Base-by-base conservation (phyloP, 2,329 filamentous ascomycete genomes). In the Drechslerella stenobrocha region DNA sequence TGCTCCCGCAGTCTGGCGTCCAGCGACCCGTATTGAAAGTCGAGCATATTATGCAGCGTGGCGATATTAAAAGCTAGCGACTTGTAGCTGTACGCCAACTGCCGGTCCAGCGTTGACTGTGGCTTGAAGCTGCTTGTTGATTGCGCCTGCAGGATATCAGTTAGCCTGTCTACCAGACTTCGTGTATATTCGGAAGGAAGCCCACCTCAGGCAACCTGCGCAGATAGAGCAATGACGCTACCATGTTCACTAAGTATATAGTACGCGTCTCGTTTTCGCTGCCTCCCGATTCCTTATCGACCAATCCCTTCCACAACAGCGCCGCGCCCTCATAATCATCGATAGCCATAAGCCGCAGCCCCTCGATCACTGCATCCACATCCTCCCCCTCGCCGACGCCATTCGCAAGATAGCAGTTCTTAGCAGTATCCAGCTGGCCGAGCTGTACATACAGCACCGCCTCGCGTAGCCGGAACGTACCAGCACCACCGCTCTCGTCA, bases 381-480 rank as follows among this genome's bases (percentile, higher is more conserved):
- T 67, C 63, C 32, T 67, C 63, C 3, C 55, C 63, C 15, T 56
- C 63, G 7, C 40, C 52, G 11, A 55, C 55, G 5, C 55, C 55
- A 9, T 56, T 56, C 8, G 42, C 63, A 11, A 60, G 24, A 60
- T 67, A 67, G 23, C 63, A 67, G 6, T 55, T 60, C 55, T 52
- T 67, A 56, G 63, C 63, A 7, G 63, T 51, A 60, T 67, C 63
- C 7, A 67, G 44, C 35, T 67, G 63, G 15, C 63, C 63, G 9
- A 67, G 55, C 28, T 67, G 63, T 44, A 60, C 50, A 26, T 67
- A 67, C 26, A 67, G 37, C 15, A 67, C 45, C 8, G 63, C 63
- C 9, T 67, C 63, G 15, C 55, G 55, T 30, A 67, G 55, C 3
- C 63, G 46, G 51, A 60, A 67, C 22, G 50, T 46, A n/a, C n/a